Evolutionary conservation across 2,329 filamentous ascomycete genomes (phyloP), one percentile per base, ranked within the genome.

Genomic region (Mollisia scopiformis): DNA sequence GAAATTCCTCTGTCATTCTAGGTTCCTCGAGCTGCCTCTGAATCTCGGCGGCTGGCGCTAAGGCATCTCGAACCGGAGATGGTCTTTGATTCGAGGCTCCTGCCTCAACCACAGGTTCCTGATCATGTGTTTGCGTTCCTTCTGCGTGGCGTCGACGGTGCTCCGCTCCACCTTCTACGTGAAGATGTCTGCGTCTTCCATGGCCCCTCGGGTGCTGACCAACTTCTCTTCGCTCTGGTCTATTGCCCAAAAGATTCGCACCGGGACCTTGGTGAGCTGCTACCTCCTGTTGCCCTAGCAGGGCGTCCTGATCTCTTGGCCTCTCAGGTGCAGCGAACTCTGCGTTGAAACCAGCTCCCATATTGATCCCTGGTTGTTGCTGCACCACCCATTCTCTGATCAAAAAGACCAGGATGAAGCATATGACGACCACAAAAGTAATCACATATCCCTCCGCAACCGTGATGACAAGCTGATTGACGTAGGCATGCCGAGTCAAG

Each of bases 371-470:
- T 5, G 94, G 95, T 73, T 99, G 95, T 74, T 99, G 95, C 74
- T 99, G 95, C 10, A 99, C 93, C 54, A 99, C 95, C 84, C 97
- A 99, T 77, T 99, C 95, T 50, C 96, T 83, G 50, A 99, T 97
- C 3, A 99, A 78, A 68, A 99, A 99, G 43, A 99, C 88, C n/a
- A 99, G 79, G 61, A 99, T 97, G 75, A 98, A 99, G 60, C 90
- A 93, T 47, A 97, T 84, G 7, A 99, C 94, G 54, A 98, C 92
- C 11, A 96, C 79, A 6, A 97, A 79, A 0, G 94, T 99, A 68
- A 99, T 97, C 51, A 98, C 85, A 72, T 97, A 93, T 3, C 95
- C 95, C 77, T 99, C 95, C 3, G 97, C 79, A 0, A 94, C 86
- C 67, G 93, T 89, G 55, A 98, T 88, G 16, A 97, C 77, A 55